Base-by-base conservation (phyloP, 495 filamentous ascomycete species). In the Hypoxylon perforatum region DNA sequence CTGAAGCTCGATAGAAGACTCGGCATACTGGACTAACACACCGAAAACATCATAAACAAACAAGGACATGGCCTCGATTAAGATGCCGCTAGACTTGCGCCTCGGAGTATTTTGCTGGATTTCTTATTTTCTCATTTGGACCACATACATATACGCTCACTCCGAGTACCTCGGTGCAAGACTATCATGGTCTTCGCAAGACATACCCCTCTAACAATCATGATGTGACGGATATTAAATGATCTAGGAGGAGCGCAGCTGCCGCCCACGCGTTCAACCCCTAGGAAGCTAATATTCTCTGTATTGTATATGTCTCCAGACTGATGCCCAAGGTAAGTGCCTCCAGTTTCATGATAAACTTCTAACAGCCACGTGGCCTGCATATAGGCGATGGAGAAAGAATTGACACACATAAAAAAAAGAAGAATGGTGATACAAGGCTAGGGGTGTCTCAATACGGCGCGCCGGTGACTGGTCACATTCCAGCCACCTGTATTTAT, bases 391-490 rank as follows among this genome's bases (percentile, higher is more conserved):
- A 33, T 28, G 17, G 50, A 21, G 46, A 25, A 49, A 8, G 38
- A 30, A 23, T 38, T 54, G 52, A n/a, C n/a, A n/a, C n/a, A n/a
- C n/a, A n/a, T n/a, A 44, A 44, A 10, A 2, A 55, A 25, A 60
- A 28, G 49, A 63, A 30, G 58, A 28, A 42, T 25, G 14, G 45
- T 63, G 6, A 46, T 49, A 55, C 61, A 57, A 55, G 51, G 51
- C 51, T 56, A 64, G 45, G 50, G 44, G 42, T 53, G 61, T 61
- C 65, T 60, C 56, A 61, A 61, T 44, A 53, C 44, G 1, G 17
- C 50, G 18, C 49, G 35, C 18, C 49, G 36, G 56, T 69, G 61
- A 69, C 50, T 61, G 61, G 57, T 69, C 61, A 69, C 51, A 69
- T 69, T 69, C 56, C 41, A 53, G 57, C 61, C 39, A 61, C 61